Conservation (phyloP, 192 early-diverging fungal genomes). For the Coemansia sp. region DNA sequence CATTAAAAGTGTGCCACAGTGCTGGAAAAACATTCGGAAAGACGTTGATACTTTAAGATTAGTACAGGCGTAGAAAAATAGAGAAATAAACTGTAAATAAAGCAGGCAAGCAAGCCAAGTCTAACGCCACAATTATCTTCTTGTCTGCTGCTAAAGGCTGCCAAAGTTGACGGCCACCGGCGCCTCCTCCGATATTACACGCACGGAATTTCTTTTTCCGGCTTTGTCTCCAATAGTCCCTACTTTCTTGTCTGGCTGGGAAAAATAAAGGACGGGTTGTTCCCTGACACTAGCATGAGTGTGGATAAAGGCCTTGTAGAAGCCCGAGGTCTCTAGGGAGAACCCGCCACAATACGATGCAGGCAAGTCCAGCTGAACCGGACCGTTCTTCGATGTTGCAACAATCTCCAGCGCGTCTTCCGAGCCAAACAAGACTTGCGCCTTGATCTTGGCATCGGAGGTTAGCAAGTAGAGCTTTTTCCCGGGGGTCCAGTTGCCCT, state of each 20-base stretch:
- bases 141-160: slow-evolving; percentile 11
- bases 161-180: slow-evolving; percentile 35
- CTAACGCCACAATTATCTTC: neutral
- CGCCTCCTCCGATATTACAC: slow-evolving; percentile 34
- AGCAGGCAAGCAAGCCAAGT: neutral
- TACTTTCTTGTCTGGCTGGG: slow-evolving; percentile 33
- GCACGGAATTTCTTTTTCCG: slow-evolving; percentile 37
- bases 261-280: slow-evolving; percentile 29
- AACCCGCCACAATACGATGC: slow-evolving; percentile 46
- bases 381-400: slow-evolving; percentile 28
- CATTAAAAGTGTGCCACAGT: neutral
- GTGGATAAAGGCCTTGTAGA: slow-evolving; percentile 39
- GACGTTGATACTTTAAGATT: neutral
- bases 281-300: slow-evolving; percentile 16
- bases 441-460: slow-evolving; percentile 32
- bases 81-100: neutral
- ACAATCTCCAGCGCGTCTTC: slow-evolving; percentile 32
- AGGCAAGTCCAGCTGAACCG: slow-evolving; percentile 36
- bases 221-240: slow-evolving; percentile 20
- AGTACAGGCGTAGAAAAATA: neutral
- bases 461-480: slow-evolving; percentile 47
- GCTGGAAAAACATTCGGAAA: neutral
- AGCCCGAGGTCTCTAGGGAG: slow-evolving; percentile 34
- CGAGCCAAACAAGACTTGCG: slow-evolving; percentile 23
- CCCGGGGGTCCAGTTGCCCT: slow-evolving; percentile 40